Evolutionary conservation across 129 eudicot genomes (phyloP).

Genomic region (Pulicaria dysenterica): DNA sequence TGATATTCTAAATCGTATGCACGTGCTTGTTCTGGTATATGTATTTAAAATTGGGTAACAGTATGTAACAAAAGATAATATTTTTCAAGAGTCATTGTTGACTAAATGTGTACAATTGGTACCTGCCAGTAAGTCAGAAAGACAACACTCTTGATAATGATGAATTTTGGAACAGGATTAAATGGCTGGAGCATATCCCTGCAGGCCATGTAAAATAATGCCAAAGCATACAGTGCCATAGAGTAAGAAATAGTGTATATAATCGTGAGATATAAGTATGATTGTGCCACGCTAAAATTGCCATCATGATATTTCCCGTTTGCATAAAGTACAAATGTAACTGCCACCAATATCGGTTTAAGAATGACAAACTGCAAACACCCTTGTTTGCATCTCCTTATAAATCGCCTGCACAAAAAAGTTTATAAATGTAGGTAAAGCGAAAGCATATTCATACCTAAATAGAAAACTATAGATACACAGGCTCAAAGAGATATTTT

Average conservation of each 20-base stretch:
- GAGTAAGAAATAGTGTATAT: slow-evolving; percentile 81
- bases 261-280: slow-evolving; percentile 85
- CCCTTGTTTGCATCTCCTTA: slow-evolving; percentile 92
- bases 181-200: slow-evolving; percentile 86
- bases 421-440: slow-evolving; percentile 17
- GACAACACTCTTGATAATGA: slow-evolving; percentile 84
- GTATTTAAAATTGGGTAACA: slow-evolving; percentile 10
- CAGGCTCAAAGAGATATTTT: not conserved
- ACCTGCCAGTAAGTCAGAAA: slow-evolving; percentile 98
- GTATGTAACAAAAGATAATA: not conserved
- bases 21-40: not conserved
- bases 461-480: not conserved
- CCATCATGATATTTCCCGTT: slow-evolving; percentile 89
- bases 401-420: slow-evolving; percentile 78
- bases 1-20: no score
- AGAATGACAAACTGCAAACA: slow-evolving; percentile 94
- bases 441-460: not conserved
- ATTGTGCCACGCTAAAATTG: slow-evolving; percentile 66
- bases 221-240: slow-evolving; percentile 77
- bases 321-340: slow-evolving; percentile 75
- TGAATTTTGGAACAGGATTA: slow-evolving; percentile 90
- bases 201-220: slow-evolving; percentile 88
- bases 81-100: slow-evolving; percentile 5
- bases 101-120: slow-evolving; percentile 26
- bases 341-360: slow-evolving; percentile 72